Conservation (phyloP, 139 green algal genomes). For the Tetratostichococcus sp. region DNA sequence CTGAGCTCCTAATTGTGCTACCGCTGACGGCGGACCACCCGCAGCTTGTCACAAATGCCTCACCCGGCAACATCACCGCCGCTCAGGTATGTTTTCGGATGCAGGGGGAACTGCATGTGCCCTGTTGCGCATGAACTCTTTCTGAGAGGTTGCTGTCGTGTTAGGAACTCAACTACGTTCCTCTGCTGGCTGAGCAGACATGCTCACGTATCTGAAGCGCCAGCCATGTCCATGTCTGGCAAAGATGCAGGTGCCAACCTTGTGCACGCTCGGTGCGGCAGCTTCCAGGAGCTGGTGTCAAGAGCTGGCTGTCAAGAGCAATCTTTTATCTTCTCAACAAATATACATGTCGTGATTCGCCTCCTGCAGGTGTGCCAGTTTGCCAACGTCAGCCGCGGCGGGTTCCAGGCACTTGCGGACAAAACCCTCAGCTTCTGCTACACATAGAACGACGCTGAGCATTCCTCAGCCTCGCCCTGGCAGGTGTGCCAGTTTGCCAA, state of each 20-base stretch:
- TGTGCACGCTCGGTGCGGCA: too few species aligned
- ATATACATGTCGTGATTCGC: too few species aligned
- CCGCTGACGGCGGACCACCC: not conserved
- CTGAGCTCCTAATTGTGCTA: not conserved
- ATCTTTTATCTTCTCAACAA: too few species aligned
- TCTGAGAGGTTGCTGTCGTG: too few species aligned
- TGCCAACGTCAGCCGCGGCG: conserved; percentile 46
- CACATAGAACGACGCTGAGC: too few species aligned
- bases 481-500: conserved; percentile 51
- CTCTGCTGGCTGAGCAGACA: too few species aligned
- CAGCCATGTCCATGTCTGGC: not conserved
- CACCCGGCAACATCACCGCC: not conserved
- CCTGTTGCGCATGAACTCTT: too few species aligned
- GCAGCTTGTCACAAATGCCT: not conserved
- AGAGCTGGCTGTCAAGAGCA: not conserved
- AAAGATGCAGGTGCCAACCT: too few species aligned
- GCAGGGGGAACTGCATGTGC: not conserved
- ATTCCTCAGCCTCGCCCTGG: too few species aligned
- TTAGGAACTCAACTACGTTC: too few species aligned
- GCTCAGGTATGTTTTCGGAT: not conserved
- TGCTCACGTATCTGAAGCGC: not conserved
- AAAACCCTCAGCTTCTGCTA: too few species aligned
- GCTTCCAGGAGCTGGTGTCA: too few species aligned
- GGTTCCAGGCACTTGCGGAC: conserved; percentile 58
- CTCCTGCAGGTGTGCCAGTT: conserved; percentile 48